These are phyloP conservation scores for Phytophthora ohioensis DNA, from an alignment of 352 stramenopile genomes.

Conservation along the genomic window DNA sequence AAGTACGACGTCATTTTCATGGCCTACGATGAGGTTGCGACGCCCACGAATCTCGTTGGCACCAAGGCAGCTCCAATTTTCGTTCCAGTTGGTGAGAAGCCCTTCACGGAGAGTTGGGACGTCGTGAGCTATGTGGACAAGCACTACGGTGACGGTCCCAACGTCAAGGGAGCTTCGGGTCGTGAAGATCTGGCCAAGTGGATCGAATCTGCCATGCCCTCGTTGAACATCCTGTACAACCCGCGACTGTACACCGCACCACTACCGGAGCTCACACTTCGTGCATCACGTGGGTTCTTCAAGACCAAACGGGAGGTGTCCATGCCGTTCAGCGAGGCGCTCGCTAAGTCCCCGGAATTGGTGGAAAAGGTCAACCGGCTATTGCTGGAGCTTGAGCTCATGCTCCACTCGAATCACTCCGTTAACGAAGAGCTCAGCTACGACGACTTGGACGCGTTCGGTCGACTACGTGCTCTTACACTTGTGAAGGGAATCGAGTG, in stretches of 20 bases:
- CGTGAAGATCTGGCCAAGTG: constrained; percentile 54
- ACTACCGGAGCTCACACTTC: constrained; percentile 51
- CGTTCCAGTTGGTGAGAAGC: constrained; percentile 38
- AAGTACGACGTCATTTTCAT: constrained; percentile 47
- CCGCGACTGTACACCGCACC: constrained; percentile 45
- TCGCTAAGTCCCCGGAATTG: constrained; percentile 48
- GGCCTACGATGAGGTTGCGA: constrained; percentile 57
- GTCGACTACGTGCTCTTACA: constrained; percentile 49
- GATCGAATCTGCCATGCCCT: constrained; percentile 39
- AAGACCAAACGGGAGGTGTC: constrained; percentile 47
- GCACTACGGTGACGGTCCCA: constrained; percentile 43
- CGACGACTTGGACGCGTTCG: constrained; percentile 64
- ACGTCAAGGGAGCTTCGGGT: constrained; percentile 41
- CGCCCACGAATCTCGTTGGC: constrained; percentile 50
- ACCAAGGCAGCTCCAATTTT: constrained; percentile 56
- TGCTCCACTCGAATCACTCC: constrained; percentile 50
- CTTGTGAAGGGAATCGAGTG: constrained; percentile 59
- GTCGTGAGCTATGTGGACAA: constrained; percentile 60
- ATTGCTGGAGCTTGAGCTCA: constrained; percentile 38
- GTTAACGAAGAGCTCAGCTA: constrained; percentile 59
- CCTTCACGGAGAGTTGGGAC: constrained; percentile 60
- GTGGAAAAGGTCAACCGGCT: constrained; percentile 47
- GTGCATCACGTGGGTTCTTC: constrained; percentile 54
- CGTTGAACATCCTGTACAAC: constrained; percentile 46
- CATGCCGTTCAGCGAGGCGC: constrained; percentile 42